Conservation (phyloP, 495 filamentous ascomycete species). For the Astrothelium macrocarpum region DNA sequence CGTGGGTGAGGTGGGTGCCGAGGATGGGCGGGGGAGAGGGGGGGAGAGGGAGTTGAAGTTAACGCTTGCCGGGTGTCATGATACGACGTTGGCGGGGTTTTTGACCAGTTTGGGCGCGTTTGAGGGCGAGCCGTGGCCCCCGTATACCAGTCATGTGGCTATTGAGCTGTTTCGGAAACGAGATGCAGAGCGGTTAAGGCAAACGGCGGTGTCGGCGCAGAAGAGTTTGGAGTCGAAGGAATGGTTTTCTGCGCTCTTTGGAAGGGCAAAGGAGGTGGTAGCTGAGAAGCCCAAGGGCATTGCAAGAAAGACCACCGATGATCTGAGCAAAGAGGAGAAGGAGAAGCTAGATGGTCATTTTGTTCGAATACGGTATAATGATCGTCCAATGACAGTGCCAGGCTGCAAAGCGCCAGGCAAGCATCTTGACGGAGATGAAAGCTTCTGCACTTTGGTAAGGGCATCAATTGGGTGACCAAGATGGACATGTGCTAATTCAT, state of each 20-base stretch:
- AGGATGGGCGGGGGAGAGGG: slow-evolving; percentile 33
- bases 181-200: slow-evolving; percentile 17
- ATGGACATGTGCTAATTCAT: slow-evolving; percentile 14
- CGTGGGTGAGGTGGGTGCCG: slow-evolving; percentile 39
- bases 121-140: slow-evolving; percentile 68
- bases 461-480: not conserved
- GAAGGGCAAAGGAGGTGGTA: slow-evolving; percentile 22
- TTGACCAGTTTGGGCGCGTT: slow-evolving; percentile 72
- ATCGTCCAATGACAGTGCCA: slow-evolving; percentile 66
- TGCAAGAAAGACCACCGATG: slow-evolving; percentile 41
- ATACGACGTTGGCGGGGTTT: slow-evolving; percentile 80
- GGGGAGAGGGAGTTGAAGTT: slow-evolving; percentile 52
- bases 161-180: slow-evolving; percentile 69
- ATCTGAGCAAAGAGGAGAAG: slow-evolving; percentile 43
- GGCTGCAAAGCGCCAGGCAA: slow-evolving; percentile 69
- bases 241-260: slow-evolving; percentile 43
- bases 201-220: slow-evolving; percentile 7
- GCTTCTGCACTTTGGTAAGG: slow-evolving; percentile 80
- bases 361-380: slow-evolving; percentile 93
- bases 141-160: slow-evolving; percentile 83
- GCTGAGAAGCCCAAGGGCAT: slow-evolving; percentile 31
- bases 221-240: slow-evolving; percentile 19
- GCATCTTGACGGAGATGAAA: slow-evolving; percentile 80
- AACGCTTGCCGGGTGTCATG: slow-evolving; percentile 80
- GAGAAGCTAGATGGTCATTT: slow-evolving; percentile 60